phyloP scores from a whole-genome alignment of 306 rosid genomes.

The Lathyrus tuberosus region DNA sequence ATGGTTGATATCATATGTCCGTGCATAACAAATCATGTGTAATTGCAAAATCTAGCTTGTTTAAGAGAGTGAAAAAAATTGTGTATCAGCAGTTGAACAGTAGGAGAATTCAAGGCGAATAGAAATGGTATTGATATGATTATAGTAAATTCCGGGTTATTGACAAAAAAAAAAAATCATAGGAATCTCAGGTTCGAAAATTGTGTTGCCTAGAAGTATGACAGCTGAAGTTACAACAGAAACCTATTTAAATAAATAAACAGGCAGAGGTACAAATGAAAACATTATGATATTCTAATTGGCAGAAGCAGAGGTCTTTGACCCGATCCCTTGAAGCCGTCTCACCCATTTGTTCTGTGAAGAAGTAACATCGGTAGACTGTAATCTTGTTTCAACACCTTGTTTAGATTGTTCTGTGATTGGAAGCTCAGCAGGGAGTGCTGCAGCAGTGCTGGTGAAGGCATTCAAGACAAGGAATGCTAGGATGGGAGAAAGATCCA shows the following conservation, averaged over 20 bases:
- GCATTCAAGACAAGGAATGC: slow-evolving; percentile 86
- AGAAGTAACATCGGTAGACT: slow-evolving; percentile 43
- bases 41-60: not conserved
- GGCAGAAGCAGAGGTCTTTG: slow-evolving; percentile 44
- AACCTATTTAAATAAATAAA: slow-evolving; percentile 27
- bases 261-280: slow-evolving; percentile 31
- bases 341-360: slow-evolving; percentile 84
- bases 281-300: slow-evolving; percentile 38
- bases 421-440: slow-evolving; percentile 98
- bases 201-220: slow-evolving; percentile 43
- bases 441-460: slow-evolving; percentile 91
- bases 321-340: slow-evolving; percentile 67
- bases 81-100: not conserved
- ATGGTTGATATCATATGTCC: no score
- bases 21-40: no score
- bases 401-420: slow-evolving; percentile 46
- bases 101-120: not conserved
- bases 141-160: not conserved
- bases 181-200: slow-evolving; percentile 39
- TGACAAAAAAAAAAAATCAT: not conserved
- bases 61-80: not conserved
- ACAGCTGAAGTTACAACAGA: slow-evolving; percentile 31
- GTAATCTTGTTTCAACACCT: slow-evolving; percentile 38
- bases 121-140: not conserved
- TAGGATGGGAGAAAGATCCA: slow-evolving; percentile 92